These are phyloP conservation scores for Plenodomus lindquistii DNA, from an alignment of 2,329 filamentous ascomycete genomes.

Conservation along the genomic window DNA sequence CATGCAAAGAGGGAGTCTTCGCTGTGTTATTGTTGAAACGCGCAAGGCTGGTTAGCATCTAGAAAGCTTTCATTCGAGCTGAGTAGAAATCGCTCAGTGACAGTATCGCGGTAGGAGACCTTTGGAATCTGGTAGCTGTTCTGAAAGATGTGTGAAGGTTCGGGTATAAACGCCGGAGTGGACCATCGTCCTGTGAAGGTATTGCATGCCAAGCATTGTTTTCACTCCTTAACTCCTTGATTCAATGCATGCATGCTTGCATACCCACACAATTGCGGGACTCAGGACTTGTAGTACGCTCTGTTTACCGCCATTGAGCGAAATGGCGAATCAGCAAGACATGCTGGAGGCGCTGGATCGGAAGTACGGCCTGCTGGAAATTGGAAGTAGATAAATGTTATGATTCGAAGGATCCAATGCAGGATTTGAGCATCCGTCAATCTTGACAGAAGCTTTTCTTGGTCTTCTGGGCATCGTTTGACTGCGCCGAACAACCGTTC, in stretches of 20 bases:
- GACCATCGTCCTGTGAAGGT: no score
- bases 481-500: conserved; percentile 18
- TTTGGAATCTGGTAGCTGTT: background rate
- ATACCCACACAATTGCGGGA: background rate
- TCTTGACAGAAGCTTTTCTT: background rate
- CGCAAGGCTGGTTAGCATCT: background rate
- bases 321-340: background rate
- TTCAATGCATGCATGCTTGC: background rate
- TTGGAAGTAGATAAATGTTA: background rate
- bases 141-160: background rate
- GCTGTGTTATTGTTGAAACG: background rate
- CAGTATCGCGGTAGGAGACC: background rate
- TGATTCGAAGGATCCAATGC: background rate
- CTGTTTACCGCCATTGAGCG: no score
- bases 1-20: background rate
- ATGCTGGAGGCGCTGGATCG: background rate
- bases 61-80: background rate
- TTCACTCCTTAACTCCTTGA: background rate
- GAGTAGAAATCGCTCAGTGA: background rate
- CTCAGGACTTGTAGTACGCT: no score
- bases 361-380: background rate
- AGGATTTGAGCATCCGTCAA: background rate
- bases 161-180: background rate
- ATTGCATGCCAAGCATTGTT: background rate
- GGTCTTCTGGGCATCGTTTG: conserved; percentile 6